phyloP scores from a whole-genome alignment of 106 monocot genomes.

The Gastrodia elata region DNA sequence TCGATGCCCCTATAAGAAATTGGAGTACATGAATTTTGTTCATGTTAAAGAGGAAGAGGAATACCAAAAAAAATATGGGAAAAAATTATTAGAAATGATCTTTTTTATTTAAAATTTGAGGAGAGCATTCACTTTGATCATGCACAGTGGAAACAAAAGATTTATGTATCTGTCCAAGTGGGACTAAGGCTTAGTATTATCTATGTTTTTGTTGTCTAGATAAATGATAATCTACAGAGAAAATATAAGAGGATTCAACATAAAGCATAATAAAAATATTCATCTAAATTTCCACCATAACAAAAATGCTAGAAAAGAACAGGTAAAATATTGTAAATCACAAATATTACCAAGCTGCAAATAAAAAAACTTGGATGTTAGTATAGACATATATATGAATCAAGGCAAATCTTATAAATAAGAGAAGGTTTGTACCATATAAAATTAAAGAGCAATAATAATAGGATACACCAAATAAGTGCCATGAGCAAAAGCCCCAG shows the following conservation, averaged over 20 bases:
- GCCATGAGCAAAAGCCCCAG: constrained; percentile 84
- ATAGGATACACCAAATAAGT: constrained; percentile 88
- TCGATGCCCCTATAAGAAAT: no score
- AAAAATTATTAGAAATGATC: no score
- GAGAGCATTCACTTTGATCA: no score
- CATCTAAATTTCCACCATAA: neutral
- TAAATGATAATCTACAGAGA: no score
- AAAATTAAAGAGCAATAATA: neutral
- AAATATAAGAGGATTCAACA: neutral
- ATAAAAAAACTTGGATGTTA: neutral
- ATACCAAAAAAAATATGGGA: no score
- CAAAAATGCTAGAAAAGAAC: neutral
- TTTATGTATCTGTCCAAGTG: no score
- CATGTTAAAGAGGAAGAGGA: no score
- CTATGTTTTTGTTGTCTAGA: no score
- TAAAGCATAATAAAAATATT: neutral
- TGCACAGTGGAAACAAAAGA: no score
- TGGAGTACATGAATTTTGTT: no score
- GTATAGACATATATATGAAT: neutral
- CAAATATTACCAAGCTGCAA: neutral
- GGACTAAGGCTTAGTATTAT: no score
- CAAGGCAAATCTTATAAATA: neutral
- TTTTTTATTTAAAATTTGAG: no score
- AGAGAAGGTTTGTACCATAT: neutral
- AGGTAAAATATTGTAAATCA: neutral